phyloP scores from a whole-genome alignment of 1,139 yeast species.

The Saccharomyces hybrid region DNA sequence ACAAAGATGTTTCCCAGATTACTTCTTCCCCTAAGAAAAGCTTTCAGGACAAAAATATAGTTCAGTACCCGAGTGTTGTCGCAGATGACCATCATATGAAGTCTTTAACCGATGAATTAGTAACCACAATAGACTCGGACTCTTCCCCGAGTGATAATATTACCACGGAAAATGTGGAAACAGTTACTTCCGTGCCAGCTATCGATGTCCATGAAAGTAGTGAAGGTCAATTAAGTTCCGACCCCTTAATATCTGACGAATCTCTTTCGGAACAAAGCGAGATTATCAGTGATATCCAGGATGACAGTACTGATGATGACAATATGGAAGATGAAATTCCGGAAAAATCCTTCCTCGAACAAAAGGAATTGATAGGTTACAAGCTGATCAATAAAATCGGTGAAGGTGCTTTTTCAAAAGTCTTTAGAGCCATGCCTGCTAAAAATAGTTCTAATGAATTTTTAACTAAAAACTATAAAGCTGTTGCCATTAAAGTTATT shows the following conservation, averaged over 20 bases:
- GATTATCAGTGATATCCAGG: conserved; percentile 6
- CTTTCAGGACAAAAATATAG: background rate
- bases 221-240: background rate
- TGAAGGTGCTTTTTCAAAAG: conserved; percentile 89
- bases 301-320: conserved; percentile 3
- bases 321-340: conserved; percentile 7
- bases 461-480: conserved; percentile 9
- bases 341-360: conserved; percentile 22
- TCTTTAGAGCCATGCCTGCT: conserved; percentile 53
- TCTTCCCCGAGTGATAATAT: background rate
- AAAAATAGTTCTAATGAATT: conserved; percentile 5
- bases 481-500: conserved; percentile 65
- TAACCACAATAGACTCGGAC: background rate
- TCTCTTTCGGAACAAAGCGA: background rate
- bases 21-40: background rate
- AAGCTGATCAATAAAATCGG: conserved; percentile 43
- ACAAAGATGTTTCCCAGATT: background rate
- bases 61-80: background rate
- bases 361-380: conserved; percentile 26
- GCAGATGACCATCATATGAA: background rate
- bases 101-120: background rate
- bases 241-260: background rate
- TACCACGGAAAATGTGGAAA: background rate
- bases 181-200: background rate
- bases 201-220: background rate